phyloP scores from a whole-genome alignment of 1,139 yeast species.

The Komagataea norvegica region DNA sequence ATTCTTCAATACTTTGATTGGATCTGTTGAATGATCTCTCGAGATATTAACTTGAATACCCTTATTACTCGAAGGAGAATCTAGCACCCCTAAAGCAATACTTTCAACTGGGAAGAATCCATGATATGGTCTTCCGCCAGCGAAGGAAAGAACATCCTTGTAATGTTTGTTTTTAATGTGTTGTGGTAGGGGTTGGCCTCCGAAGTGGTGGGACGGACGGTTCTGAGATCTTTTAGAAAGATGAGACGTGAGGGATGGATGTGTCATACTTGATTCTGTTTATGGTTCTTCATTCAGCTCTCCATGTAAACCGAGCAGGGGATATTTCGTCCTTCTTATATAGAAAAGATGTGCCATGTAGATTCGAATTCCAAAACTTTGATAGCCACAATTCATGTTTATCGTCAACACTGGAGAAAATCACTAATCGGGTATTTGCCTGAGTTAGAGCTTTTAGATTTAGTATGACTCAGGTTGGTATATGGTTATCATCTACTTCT shows the following conservation, averaged over 20 bases:
- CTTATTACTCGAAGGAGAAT: conserved; percentile 31
- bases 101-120: conserved; percentile 54
- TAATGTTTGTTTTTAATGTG: conserved; percentile 37
- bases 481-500: too few relatives aligned
- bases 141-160: conserved; percentile 32
- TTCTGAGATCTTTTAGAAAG: neutral
- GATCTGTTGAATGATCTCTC: conserved; percentile 4
- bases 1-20: conserved; percentile 13
- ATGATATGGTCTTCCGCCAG: conserved; percentile 54
- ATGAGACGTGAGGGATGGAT: neutral
- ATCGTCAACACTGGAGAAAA: too few relatives aligned
- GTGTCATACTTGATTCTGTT: neutral
- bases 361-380: too few relatives aligned
- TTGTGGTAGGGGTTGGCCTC: conserved; percentile 33
- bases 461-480: too few relatives aligned
- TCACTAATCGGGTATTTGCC: too few relatives aligned
- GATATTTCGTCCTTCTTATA: too few relatives aligned
- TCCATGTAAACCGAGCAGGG: too few relatives aligned
- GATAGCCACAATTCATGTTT: too few relatives aligned
- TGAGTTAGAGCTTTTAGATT: too few relatives aligned
- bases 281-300: too few relatives aligned
- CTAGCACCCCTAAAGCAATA: conserved; percentile 40
- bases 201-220: conserved; percentile 12
- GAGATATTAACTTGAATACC: conserved; percentile 7
- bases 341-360: too few relatives aligned